Conservation (phyloP, 2,329 filamentous ascomycete genomes). For the Hypomyces rosellus region DNA sequence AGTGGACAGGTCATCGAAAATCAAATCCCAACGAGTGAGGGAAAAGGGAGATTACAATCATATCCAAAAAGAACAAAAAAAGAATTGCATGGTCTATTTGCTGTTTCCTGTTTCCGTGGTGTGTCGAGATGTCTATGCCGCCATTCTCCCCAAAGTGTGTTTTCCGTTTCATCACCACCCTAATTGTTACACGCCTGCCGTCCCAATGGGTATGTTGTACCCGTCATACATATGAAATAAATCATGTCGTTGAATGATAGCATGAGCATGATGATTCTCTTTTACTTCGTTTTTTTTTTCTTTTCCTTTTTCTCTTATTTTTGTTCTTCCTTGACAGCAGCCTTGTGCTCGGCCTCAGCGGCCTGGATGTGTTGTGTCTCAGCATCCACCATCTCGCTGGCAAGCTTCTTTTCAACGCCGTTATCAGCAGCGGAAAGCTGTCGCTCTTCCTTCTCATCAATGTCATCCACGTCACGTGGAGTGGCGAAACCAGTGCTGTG, state of each 20-base stretch:
- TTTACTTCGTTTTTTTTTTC: not conserved
- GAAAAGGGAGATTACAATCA: too few relatives aligned
- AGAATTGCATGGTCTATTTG: conserved; percentile 8
- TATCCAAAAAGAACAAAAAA: not conserved
- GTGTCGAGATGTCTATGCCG: conserved; percentile 10
- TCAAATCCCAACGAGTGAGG: not conserved
- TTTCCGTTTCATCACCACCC: conserved; percentile 7
- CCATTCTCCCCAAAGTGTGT: conserved; percentile 3
- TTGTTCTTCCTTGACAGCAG: conserved; percentile 24
- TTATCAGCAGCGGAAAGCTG: conserved; percentile 43
- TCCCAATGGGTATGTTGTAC: conserved; percentile 7
- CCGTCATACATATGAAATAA: conserved; percentile 18
- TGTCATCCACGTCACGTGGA: conserved; percentile 82
- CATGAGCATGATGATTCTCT: conserved; percentile 12
- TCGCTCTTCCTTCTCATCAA: conserved; percentile 87
- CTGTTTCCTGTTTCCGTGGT: conserved; percentile 4
- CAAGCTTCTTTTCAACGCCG: conserved; percentile 42
- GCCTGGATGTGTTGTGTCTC: conserved; percentile 41
- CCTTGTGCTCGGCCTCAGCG: conserved; percentile 22
- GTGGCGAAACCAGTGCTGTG: conserved; percentile 67
- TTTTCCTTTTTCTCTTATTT: conserved; percentile 23
- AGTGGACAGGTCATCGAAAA: not conserved
- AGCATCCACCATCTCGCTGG: conserved; percentile 48
- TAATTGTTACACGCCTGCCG: conserved; percentile 7
- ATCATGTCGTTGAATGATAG: conserved; percentile 20